Conservation (phyloP, 2,329 filamentous ascomycete species). For the Coniochaeta prunicola region DNA sequence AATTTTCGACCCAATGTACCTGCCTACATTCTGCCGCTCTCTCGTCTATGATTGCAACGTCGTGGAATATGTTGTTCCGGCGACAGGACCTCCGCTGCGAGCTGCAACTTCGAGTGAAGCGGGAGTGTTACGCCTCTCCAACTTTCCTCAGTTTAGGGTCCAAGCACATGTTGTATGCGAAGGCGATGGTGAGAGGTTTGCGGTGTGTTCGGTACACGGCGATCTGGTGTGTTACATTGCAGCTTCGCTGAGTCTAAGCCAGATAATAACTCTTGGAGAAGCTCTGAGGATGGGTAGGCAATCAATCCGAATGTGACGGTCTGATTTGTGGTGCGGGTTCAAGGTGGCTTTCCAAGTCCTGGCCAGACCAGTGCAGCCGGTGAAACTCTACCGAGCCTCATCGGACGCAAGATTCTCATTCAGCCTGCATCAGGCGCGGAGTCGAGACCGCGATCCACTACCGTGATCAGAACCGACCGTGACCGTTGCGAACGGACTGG, state of each 20-base stretch:
- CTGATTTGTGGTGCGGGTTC: neutral
- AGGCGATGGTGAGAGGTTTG: neutral
- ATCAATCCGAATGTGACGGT: neutral
- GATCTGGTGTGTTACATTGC: conserved; percentile 2
- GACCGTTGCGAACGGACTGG: neutral
- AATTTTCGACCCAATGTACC: neutral
- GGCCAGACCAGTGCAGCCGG: neutral
- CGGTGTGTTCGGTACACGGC: neutral
- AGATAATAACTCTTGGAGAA: neutral
- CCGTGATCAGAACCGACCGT: neutral
- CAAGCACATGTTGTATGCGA: neutral
- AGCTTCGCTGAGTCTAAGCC: neutral
- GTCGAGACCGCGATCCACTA: neutral
- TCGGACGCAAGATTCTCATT: neutral
- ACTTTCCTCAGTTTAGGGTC: neutral
- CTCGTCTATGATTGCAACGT: neutral
- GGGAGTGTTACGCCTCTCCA: neutral
- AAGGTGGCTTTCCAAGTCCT: neutral
- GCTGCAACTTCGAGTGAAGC: neutral
- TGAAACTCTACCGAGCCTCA: conserved; percentile 2
- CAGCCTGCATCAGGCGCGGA: neutral
- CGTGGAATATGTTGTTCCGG: neutral
- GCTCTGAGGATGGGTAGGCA: neutral
- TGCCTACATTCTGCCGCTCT: neutral
- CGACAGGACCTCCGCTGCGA: neutral